Conservation (phyloP, 768 basidiomycete species). For the Pleurotus tuber-regium region DNA sequence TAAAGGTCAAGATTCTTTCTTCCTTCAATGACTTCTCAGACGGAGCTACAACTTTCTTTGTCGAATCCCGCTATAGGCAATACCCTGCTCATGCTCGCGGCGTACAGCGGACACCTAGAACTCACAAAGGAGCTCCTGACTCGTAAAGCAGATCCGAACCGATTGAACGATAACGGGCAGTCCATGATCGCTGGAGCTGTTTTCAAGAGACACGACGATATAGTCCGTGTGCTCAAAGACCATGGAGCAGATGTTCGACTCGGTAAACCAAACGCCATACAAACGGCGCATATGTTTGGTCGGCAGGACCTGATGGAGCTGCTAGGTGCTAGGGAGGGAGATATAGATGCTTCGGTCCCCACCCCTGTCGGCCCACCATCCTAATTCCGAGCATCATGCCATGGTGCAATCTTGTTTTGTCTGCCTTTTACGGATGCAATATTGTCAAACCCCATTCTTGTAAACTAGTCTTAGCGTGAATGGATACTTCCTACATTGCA, state of each 20-base stretch:
- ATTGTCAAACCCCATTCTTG: too few relatives aligned
- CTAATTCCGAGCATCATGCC: too few relatives aligned
- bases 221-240: conserved; percentile 55
- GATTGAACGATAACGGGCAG: conserved; percentile 69
- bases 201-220: conserved; percentile 67
- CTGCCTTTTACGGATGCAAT: too few relatives aligned
- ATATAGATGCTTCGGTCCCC: conserved; percentile 39
- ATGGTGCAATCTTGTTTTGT: too few relatives aligned
- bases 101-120: conserved; percentile 64
- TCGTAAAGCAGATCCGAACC: conserved; percentile 63
- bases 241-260: conserved; percentile 61
- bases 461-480: too few relatives aligned
- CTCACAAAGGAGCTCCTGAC: conserved; percentile 52
- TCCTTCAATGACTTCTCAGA: not conserved
- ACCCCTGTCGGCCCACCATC: conserved; percentile 17
- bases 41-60: not conserved
- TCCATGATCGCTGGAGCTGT: conserved; percentile 75
- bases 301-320: conserved; percentile 52
- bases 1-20: conserved; percentile 42
- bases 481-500: too few relatives aligned
- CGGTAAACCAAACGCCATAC: conserved; percentile 67
- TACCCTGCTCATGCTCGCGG: conserved; percentile 75
- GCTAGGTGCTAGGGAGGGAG: conserved; percentile 59
- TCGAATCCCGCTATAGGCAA: conserved; percentile 49
- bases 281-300: conserved; percentile 68